phyloP scores from a whole-genome alignment of 1,139 yeast species.

The Protomyces lactucae-debilis region DNA sequence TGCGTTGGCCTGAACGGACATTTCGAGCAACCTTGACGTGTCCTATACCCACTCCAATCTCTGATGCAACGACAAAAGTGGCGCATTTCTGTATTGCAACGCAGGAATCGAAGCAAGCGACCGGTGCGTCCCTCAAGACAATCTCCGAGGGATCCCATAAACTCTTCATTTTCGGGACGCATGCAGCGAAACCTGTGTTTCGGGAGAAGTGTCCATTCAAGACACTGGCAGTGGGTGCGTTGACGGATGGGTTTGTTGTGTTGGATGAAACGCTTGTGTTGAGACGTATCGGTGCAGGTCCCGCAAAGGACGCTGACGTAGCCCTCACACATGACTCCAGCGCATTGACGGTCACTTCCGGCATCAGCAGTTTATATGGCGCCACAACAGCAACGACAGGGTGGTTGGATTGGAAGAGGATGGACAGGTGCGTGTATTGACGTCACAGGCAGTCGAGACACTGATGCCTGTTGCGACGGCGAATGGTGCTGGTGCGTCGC shows the following conservation, averaged over 20 bases:
- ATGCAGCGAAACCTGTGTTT: constrained; percentile 13
- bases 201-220: constrained; percentile 9
- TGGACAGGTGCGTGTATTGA: not conserved
- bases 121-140: not conserved
- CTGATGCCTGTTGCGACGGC: not conserved
- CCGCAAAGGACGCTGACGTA: not conserved
- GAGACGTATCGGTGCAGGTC: not conserved
- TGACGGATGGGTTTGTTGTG: not conserved
- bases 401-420: not conserved
- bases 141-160: not conserved
- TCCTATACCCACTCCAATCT: not conserved
- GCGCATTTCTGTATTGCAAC: constrained; percentile 7
- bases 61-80: not conserved
- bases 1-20: constrained; percentile 11
- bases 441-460: not conserved
- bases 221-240: not conserved
- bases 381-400: not conserved
- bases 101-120: not conserved
- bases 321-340: not conserved
- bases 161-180: constrained; percentile 16
- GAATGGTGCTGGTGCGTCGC: not conserved
- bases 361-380: not conserved
- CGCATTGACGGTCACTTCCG: not conserved
- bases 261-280: not conserved
- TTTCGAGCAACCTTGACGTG: not conserved